Evolutionary conservation across 2,329 filamentous ascomycete species (phyloP).

Genomic region (Elsinoe arachidis): DNA sequence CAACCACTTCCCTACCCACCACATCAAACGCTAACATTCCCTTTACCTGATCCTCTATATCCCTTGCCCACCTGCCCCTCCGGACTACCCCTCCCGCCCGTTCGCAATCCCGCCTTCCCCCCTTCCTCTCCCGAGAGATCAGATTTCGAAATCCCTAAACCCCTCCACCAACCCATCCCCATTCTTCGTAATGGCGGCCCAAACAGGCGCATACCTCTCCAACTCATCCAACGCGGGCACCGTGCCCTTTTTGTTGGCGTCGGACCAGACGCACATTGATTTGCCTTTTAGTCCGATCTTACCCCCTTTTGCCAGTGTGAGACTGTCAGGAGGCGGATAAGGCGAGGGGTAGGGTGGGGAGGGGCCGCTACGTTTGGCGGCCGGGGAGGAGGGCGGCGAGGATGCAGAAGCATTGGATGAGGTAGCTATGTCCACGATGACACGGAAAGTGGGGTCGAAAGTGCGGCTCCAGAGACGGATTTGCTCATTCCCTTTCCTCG

Average conservation of each 20-base stretch:
- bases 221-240: slow-evolving; percentile 83
- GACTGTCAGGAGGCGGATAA: too few relatives aligned
- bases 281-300: slow-evolving; percentile 47
- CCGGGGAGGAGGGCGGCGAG: slow-evolving; percentile 40
- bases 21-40: not conserved
- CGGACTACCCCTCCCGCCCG: too few relatives aligned
- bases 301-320: slow-evolving; percentile 17
- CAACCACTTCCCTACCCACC: not conserved
- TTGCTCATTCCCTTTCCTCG: slow-evolving; percentile 28
- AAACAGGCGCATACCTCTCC: slow-evolving; percentile 64
- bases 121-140: not conserved
- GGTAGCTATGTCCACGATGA: slow-evolving; percentile 49
- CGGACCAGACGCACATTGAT: slow-evolving; percentile 78
- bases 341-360: too few relatives aligned
- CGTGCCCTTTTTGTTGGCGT: slow-evolving; percentile 60
- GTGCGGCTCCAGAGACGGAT: slow-evolving; percentile 75
- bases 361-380: slow-evolving; percentile 21
- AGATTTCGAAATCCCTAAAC: slow-evolving; percentile 52
- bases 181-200: slow-evolving; percentile 69
- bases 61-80: not conserved
- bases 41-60: too few relatives aligned
- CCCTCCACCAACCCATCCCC: slow-evolving; percentile 75
- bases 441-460: slow-evolving; percentile 68
- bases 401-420: too few relatives aligned
- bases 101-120: too few relatives aligned